Conservation (phyloP, 108 stramenopile genomes). For the Chaetoceros muelleri region DNA sequence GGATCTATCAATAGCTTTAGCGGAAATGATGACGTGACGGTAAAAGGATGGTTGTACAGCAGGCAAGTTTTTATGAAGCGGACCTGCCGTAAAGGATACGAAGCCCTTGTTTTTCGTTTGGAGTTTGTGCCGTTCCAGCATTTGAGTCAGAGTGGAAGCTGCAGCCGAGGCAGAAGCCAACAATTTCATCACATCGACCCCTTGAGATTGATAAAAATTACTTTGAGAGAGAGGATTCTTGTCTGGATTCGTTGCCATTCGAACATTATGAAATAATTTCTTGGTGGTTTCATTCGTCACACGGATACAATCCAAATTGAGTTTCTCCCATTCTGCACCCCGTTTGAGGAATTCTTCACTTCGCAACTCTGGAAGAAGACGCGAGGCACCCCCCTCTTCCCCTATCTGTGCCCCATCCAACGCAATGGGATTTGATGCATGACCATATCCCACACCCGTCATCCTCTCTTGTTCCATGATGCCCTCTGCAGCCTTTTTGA, state of each 20-base stretch:
- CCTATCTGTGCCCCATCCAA: conserved; percentile 1
- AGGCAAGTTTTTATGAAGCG: conserved; percentile 12
- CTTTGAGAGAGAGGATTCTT: background rate
- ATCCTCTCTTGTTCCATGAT: conserved; percentile 24
- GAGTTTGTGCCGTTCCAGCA: conserved; percentile 12
- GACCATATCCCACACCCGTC: background rate
- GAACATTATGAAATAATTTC: conserved; percentile 36
- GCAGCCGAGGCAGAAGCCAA: conserved; percentile 31
- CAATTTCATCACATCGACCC: conserved; percentile 22
- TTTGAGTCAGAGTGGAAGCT: conserved; percentile 21
- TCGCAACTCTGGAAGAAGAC: conserved; percentile 32
- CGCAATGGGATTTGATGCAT: conserved; percentile 1
- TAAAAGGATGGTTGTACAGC: background rate
- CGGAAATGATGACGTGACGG: background rate
- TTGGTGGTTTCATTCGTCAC: conserved; percentile 41
- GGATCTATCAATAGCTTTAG: conserved; percentile 19
- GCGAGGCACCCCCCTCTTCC: conserved; percentile 2
- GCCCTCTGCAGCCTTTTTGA: conserved; percentile 54
- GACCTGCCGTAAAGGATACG: background rate
- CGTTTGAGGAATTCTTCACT: conserved; percentile 18
- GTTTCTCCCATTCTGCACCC: conserved; percentile 50
- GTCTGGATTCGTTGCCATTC: conserved; percentile 15
- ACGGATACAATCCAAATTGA: conserved; percentile 43
- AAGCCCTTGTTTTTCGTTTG: conserved; percentile 9
- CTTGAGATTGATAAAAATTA: conserved; percentile 30